Evolutionary conservation across 139 green algal genomes (phyloP), one percentile per base, ranked within the genome.

Genomic region (Mychonastes homosphaera): DNA sequence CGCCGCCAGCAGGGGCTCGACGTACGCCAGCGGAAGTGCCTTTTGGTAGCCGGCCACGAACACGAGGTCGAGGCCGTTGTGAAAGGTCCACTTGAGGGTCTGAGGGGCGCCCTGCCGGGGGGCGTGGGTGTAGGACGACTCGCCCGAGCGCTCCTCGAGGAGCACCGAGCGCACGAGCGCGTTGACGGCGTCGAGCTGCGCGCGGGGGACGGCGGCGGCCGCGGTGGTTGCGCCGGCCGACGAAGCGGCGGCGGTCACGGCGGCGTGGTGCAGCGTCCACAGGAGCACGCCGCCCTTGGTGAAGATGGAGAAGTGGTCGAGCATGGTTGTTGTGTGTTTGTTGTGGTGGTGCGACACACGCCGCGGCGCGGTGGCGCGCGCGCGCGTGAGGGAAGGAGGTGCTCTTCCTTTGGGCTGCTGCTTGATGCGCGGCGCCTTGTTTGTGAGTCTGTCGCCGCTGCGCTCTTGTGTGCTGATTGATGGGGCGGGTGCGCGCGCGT

Each of bases 21-120:
- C 85, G 58, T 95, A 96, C 40, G 86, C 61, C 16, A 98, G 72
- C 44, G 84, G 87, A 5, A 95, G 69, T 16, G 91, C 72, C 44
- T 86, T 79, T 41, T 97, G 87, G 64, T 98, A 96, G 4, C 94
- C 91, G 0, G 89, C 92, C 38, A 97, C 92, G 75, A 97, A 98
- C 32, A 98, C 86, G 3, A 98, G 70, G 7, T 81, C 88, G 43
- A 98, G 67, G 15, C 85, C 79, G 61, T 98, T 98, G 71, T 97
- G 82, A 36, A 98, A 84, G 0, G 74, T 83, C 92, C 91, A 98
- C 67, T 98, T 98, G 2, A 98, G 50, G 2, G 82, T 82, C 73
- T 97, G 89, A 6, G 70, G 55, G 1, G 82, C 64, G 21, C 76
- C 76, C 3, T 80, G 70, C n/a, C 65, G 76, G 1, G 85, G 86